phyloP scores from a whole-genome alignment of 176 grass and related monocot genomes.

The Dactylis glomerata region DNA sequence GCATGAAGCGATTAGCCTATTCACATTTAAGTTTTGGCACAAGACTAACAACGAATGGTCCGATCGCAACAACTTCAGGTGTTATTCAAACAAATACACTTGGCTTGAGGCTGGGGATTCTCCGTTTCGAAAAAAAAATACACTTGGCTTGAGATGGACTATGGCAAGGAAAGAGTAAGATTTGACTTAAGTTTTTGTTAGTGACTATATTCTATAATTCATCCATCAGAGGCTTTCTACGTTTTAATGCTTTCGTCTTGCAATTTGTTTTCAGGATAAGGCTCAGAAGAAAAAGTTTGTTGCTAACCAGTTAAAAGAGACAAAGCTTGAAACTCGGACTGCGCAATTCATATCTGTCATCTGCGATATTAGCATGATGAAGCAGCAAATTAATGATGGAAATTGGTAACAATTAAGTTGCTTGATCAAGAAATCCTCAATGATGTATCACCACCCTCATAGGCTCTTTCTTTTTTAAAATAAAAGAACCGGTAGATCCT shows the following conservation, averaged over 20 bases:
- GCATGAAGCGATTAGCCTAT: constrained; percentile 47
- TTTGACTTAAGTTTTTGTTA: constrained; percentile 24
- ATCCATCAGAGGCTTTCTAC: background rate
- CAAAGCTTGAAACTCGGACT: constrained; percentile 62
- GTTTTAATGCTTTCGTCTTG: constrained; percentile 18
- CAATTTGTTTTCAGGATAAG: constrained; percentile 25
- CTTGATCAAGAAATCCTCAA: too few species aligned
- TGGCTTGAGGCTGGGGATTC: too few species aligned
- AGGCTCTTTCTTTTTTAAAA: too few species aligned
- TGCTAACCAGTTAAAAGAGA: constrained; percentile 43
- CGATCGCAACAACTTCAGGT: constrained; percentile 54
- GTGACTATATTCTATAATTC: background rate
- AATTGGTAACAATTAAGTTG: constrained; percentile 78
- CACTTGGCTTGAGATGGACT: constrained; percentile 89
- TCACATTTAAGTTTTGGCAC: constrained; percentile 55
- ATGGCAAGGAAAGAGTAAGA: constrained; percentile 58
- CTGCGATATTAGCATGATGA: constrained; percentile 93
- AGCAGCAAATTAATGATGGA: constrained; percentile 97
- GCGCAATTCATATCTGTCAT: constrained; percentile 74
- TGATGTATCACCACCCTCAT: too few species aligned
- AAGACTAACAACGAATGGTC: constrained; percentile 80
- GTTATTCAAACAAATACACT: constrained; percentile 54
- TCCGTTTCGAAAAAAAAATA: too few species aligned
- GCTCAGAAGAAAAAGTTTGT: constrained; percentile 21
- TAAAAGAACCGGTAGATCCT: too few species aligned